Conservation (phyloP, 805 yeast genomes). For the Metschnikowia continentalis region DNA sequence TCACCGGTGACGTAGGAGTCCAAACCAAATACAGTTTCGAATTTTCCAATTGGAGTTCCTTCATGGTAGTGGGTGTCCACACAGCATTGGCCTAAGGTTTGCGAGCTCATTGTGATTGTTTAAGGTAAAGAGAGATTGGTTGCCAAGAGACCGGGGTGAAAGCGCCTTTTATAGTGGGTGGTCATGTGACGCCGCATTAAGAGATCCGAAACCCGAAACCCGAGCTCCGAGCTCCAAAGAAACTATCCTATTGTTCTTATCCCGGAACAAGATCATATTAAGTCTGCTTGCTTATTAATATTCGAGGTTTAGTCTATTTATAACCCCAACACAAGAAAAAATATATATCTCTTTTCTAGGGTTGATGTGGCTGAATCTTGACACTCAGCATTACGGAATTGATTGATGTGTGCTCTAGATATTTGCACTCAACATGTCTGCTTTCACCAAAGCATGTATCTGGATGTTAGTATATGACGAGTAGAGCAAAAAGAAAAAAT, state of each 20-base stretch:
- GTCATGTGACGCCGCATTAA: background rate
- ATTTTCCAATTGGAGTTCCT: slow-evolving; percentile 47
- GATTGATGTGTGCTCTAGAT: slow-evolving; percentile 16
- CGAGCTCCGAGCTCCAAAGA: background rate
- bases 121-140: background rate
- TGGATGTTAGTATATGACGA: slow-evolving; percentile 20
- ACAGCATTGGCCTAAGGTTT: slow-evolving; percentile 50
- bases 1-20: slow-evolving; percentile 31
- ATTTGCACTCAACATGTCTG: slow-evolving; percentile 45
- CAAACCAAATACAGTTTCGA: slow-evolving; percentile 39
- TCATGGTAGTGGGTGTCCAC: slow-evolving; percentile 40
- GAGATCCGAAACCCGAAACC: background rate
- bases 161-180: background rate
- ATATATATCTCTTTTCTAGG: background rate
- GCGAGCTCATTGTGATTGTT: slow-evolving; percentile 40
- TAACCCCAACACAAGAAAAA: too few relatives aligned
- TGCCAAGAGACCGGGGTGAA: background rate
- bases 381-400: too few relatives aligned
- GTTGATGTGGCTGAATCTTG: too few relatives aligned
- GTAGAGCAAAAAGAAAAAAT: background rate
- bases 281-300: too few relatives aligned
- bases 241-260: background rate
- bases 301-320: too few relatives aligned
- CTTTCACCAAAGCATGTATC: slow-evolving; percentile 42
- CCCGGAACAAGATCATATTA: too few relatives aligned